phyloP scores from a whole-genome alignment of 2,329 filamentous ascomycete genomes.

The Curvularia eragrostidis region DNA sequence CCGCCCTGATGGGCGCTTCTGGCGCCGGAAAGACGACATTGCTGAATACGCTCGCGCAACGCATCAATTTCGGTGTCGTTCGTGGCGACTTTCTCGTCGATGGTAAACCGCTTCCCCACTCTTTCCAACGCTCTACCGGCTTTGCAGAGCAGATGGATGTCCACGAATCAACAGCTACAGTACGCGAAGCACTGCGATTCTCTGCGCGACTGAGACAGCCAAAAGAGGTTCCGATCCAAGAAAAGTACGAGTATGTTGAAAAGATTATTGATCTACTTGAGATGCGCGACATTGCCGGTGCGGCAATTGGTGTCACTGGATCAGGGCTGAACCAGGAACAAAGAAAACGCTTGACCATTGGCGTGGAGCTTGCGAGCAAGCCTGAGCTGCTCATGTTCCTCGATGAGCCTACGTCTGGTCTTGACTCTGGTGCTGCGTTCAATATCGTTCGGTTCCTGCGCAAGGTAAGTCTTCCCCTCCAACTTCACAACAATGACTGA shows the following conservation, averaged over 20 bases:
- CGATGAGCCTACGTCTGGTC: conserved; percentile 77
- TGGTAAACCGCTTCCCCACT: conserved; percentile 61
- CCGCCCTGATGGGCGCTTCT: conserved; percentile 77
- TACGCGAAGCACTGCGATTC: conserved; percentile 69
- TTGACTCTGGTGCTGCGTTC: conserved; percentile 73
- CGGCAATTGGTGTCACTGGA: conserved; percentile 65
- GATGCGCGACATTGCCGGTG: conserved; percentile 69
- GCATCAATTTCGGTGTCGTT: conserved; percentile 55
- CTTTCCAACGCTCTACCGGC: conserved; percentile 78
- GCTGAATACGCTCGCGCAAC: conserved; percentile 48
- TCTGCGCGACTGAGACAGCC: conserved; percentile 69
- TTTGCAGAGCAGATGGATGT: conserved; percentile 74
- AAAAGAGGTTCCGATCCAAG: conserved; percentile 61
- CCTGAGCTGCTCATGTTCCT: conserved; percentile 77
- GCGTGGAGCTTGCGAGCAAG: conserved; percentile 67
- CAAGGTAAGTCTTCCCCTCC: conserved; percentile 48
- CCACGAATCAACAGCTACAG: conserved; percentile 67
- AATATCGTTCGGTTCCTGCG: conserved; percentile 70
- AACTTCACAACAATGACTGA: background rate
- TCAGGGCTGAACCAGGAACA: conserved; percentile 65
- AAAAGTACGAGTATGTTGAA: conserved; percentile 71
- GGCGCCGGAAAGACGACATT: conserved; percentile 52
- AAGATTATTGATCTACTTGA: conserved; percentile 69
- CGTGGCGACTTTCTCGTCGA: conserved; percentile 56
- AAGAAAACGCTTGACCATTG: conserved; percentile 70